Base-by-base conservation (phyloP, 352 stramenopile species). In the Phytophthora pini region DNA sequence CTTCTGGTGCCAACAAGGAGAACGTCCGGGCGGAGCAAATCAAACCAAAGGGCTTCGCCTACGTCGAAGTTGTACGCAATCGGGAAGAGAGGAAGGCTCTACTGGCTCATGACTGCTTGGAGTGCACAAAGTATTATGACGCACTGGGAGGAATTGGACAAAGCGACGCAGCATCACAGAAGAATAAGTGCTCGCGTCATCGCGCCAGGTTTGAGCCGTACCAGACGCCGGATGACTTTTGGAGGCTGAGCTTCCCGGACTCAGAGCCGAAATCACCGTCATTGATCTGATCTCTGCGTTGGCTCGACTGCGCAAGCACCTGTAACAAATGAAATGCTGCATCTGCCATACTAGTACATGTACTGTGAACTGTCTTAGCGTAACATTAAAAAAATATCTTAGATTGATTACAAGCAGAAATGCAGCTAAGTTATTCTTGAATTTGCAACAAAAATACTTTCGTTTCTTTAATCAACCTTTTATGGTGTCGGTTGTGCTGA, bases 141-240 rank as follows among this genome's bases (percentile, higher is more conserved):
- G 82, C 87, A 32, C 69, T 95, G 34, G 80, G 75, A 13, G 82
- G 65, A 26, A 34, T 86, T 10, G 68, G 84, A 12, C 46, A 76
- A 6, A 64, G 60, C 8, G 71, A 74, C 10, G 66, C 83, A 34
- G 59, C 72, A 27, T 58, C 65, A 22, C 76, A 87, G 17, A 87
- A 86, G 61, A 61, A 70, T 55, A 77, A 72, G 34, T 95, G 87
- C 56, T 95, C 87, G 29, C 82, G 87, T 7, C 87, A 95, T 64
- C 87, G 87, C 12, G 87, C 87, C 7, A 72, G 80, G 47, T 90
- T 82, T 32, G 72, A 92, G 48, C 84, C 81, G 22, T 90, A 90
- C 61, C 69, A 92, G 40, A 95, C 87, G n/a, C 87, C 87, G 6
- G 84, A 95, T 50, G 87, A 92, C 58, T 95, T 94, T 56, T 95